Conservation (phyloP, 2,329 filamentous ascomycete genomes). For the Hymenoscyphus albidus region DNA sequence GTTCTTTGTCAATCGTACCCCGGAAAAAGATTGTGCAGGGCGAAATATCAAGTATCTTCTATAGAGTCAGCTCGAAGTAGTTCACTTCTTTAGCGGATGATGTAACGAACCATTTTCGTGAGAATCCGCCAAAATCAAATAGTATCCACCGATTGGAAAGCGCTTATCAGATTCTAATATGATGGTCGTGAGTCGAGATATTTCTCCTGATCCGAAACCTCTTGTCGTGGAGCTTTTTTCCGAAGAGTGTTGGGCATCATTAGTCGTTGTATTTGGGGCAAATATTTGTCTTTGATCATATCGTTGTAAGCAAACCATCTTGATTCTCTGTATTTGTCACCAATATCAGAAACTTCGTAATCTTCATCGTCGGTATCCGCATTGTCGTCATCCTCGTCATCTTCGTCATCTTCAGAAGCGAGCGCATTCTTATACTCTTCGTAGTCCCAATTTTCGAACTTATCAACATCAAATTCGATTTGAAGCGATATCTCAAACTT, state of each 20-base stretch:
- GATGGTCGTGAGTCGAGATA: not conserved
- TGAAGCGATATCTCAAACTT: not conserved
- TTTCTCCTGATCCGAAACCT: not conserved
- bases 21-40: too few species aligned
- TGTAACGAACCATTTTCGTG: too few species aligned
- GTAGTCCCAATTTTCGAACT: not conserved
- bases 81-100: too few species aligned
- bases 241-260: not conserved
- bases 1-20: too few species aligned
- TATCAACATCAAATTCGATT: not conserved
- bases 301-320: too few species aligned
- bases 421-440: not conserved
- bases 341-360: too few species aligned
- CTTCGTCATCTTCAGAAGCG: too few species aligned
- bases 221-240: not conserved
- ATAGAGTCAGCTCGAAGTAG: too few species aligned
- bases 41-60: too few species aligned
- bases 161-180: not conserved
- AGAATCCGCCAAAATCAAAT: not conserved
- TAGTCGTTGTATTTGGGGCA: not conserved
- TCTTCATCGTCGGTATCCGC: too few species aligned
- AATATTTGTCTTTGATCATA: not conserved
- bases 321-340: too few species aligned
- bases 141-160: not conserved
- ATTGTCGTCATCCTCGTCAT: too few species aligned